These are phyloP conservation scores for Rhododendron ferrugineum DNA, from an alignment of 148 eudicot genomes.

Conservation along the genomic window DNA sequence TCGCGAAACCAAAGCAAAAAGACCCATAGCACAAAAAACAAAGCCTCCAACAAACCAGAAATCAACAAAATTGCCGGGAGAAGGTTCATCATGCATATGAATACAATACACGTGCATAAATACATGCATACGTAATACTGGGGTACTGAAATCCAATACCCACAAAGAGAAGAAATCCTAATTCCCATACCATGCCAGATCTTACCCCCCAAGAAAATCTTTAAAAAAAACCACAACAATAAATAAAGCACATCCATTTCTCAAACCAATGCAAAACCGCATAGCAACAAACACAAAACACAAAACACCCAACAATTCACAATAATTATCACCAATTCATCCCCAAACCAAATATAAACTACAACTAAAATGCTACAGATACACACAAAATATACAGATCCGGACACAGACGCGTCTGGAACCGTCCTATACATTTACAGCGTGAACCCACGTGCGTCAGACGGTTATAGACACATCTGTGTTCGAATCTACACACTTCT, in stretches of 20 bases:
- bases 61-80: not conserved
- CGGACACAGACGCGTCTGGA: too few relatives aligned
- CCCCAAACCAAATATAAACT: not conserved
- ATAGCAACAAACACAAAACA: not conserved
- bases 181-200: not conserved
- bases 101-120: not conserved
- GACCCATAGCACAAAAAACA: not conserved
- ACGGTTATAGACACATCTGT: too few relatives aligned
- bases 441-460: too few relatives aligned
- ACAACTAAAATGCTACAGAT: too few relatives aligned
- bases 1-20: not conserved
- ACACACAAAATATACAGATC: too few relatives aligned
- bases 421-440: too few relatives aligned
- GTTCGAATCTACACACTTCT: too few relatives aligned
- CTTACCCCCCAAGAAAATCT: not conserved
- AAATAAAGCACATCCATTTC: not conserved
- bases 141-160: not conserved
- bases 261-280: not conserved
- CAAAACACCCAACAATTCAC: not conserved
- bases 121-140: not conserved
- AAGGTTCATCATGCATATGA: not conserved
- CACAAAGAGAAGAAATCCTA: not conserved
- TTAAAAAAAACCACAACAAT: not conserved
- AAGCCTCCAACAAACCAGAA: not conserved
- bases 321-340: not conserved